Percentiles rank a stretch among this genome's conserved stretches.
phyloP scores from a whole-genome alignment of 2,329 filamentous ascomycete genomes.

The Epicoccum sorghinum region DNA sequence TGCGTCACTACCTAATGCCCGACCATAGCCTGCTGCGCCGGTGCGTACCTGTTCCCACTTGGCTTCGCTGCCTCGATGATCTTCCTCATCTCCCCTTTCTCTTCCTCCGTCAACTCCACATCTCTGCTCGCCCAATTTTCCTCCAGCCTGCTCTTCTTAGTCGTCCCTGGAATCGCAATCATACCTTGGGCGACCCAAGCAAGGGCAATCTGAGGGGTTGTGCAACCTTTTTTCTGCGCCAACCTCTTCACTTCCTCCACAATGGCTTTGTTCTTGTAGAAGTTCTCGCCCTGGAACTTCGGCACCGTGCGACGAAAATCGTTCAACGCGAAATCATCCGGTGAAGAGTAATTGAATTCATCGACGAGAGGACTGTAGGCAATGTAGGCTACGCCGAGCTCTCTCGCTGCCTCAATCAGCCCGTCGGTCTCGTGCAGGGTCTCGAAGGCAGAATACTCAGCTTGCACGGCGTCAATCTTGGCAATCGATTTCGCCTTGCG shows the following conservation, averaged over 20 bases:
- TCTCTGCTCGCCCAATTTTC: constrained; percentile 31
- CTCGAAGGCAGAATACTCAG: constrained; percentile 58
- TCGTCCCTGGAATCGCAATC: constrained; percentile 63
- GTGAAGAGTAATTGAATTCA: constrained; percentile 32
- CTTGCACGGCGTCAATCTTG: constrained; percentile 55
- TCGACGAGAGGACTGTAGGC: constrained; percentile 42
- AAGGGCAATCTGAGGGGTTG: constrained; percentile 61
- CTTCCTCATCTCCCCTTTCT: constrained; percentile 28
- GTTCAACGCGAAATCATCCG: constrained; percentile 51
- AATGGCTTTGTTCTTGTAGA: constrained; percentile 38
- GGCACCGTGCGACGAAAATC: constrained; percentile 47
- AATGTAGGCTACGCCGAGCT: constrained; percentile 46
- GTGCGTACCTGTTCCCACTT: constrained; percentile 45
- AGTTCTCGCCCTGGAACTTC: constrained; percentile 49
- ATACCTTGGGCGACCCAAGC: constrained; percentile 44
- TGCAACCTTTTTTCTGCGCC: constrained; percentile 56
- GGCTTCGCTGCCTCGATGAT: constrained; percentile 49
- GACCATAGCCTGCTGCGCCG: constrained; percentile 26
- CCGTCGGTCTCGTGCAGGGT: constrained; percentile 50
- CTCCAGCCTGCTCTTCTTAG: constrained; percentile 23
- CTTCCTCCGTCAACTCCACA: constrained; percentile 28
- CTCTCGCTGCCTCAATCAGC: constrained; percentile 45
- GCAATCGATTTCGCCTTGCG: constrained; percentile 55
- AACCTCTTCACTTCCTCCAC: constrained; percentile 35
- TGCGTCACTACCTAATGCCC: constrained; percentile 17